Conservation (phyloP, 768 basidiomycete species). For the Mycena epipterygia region DNA sequence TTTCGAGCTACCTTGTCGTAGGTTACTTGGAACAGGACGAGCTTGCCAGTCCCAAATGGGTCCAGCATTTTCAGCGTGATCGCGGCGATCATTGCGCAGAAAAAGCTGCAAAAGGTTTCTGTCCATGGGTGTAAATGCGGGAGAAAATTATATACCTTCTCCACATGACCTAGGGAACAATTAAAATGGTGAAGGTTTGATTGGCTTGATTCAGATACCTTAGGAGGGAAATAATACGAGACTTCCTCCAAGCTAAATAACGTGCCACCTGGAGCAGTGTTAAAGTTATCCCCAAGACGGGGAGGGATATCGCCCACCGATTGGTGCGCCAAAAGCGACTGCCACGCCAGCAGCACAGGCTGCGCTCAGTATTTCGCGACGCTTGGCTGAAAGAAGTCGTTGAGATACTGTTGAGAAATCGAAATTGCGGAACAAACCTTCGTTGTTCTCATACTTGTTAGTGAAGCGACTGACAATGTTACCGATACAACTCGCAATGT, state of each 20-base stretch:
- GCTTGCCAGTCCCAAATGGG: slow-evolving; percentile 95
- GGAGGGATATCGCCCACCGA: slow-evolving; percentile 61
- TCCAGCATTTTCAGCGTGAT: slow-evolving; percentile 94
- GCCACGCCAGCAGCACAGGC: slow-evolving; percentile 98
- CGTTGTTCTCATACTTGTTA: slow-evolving; percentile 94
- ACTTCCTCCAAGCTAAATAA: slow-evolving; percentile 96
- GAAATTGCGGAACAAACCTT: slow-evolving; percentile 61
- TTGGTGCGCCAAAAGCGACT: slow-evolving; percentile 97
- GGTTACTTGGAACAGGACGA: slow-evolving; percentile 92
- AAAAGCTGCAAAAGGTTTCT: slow-evolving; percentile 75
- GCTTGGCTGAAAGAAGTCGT: slow-evolving; percentile 70
- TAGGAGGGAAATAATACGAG: slow-evolving; percentile 96
- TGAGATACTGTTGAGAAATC: not conserved
- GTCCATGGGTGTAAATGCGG: slow-evolving; percentile 44
- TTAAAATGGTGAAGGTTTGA: not conserved
- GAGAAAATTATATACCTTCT: slow-evolving; percentile 72
- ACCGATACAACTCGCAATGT: slow-evolving; percentile 62
- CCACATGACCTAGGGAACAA: slow-evolving; percentile 82
- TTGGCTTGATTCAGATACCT: slow-evolving; percentile 58
- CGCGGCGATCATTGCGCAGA: slow-evolving; percentile 98
- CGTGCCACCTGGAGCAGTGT: slow-evolving; percentile 62
- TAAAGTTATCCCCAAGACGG: not conserved
- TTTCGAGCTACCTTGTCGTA: slow-evolving; percentile 79
- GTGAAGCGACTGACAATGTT: slow-evolving; percentile 93
- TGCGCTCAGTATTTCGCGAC: slow-evolving; percentile 94